Percentiles rank a stretch among this genome's conserved stretches.
phyloP scores from a whole-genome alignment of 2,329 filamentous ascomycete genomes.

The Penicillium glabrum region DNA sequence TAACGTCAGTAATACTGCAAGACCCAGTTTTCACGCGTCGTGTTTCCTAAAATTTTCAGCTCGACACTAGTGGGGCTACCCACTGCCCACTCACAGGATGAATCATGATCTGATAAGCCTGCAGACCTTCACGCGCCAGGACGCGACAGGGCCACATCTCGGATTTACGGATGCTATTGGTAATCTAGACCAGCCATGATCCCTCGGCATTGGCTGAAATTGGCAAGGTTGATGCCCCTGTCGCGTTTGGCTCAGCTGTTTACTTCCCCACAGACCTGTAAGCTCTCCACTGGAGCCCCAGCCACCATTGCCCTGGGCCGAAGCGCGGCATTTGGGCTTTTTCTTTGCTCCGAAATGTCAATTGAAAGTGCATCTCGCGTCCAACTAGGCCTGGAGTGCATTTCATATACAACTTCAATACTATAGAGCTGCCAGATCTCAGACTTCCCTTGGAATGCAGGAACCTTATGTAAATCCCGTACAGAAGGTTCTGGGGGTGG shows the following conservation, averaged over 20 bases:
- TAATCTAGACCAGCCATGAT: slow-evolving; percentile 8
- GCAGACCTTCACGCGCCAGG: slow-evolving; percentile 5
- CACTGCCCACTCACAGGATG: slow-evolving; percentile 4
- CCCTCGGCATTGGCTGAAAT: slow-evolving; percentile 2
- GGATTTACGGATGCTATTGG: slow-evolving; percentile 24
- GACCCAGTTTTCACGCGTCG: slow-evolving; percentile 8
- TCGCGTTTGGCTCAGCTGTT: neutral
- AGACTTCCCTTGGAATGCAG: slow-evolving; percentile 17
- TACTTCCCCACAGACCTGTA: neutral
- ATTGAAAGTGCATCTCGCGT: neutral
- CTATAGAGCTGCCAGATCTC: neutral
- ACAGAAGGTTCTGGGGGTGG: slow-evolving; percentile 15
- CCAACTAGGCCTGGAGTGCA: neutral
- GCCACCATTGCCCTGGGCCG: neutral
- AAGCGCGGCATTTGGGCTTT: neutral
- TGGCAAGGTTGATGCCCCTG: neutral
- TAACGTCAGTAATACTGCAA: slow-evolving; percentile 1
- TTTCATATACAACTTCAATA: neutral
- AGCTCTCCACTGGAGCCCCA: slow-evolving; percentile 2
- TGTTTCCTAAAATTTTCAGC: slow-evolving; percentile 10
- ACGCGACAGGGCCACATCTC: slow-evolving; percentile 20
- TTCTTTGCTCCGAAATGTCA: neutral
- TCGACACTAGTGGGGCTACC: slow-evolving; percentile 8
- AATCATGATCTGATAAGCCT: slow-evolving; percentile 24
- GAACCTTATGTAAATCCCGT: slow-evolving; percentile 7